Percentiles rank a stretch among this genome's conserved stretches.
phyloP scores from a whole-genome alignment of 495 filamentous ascomycete species.

The Oidiodendron maius region DNA sequence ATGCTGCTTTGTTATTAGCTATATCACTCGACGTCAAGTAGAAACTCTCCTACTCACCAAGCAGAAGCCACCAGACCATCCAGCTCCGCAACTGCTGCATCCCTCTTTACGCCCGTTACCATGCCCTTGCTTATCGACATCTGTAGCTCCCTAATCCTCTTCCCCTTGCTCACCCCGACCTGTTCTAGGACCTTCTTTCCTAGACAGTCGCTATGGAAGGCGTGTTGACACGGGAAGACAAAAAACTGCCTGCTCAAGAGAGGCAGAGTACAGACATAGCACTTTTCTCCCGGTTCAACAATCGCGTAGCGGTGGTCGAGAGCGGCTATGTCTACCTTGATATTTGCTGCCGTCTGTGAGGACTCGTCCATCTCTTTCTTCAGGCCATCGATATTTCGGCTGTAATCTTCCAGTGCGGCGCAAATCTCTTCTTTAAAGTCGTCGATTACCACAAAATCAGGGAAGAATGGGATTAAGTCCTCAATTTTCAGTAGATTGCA shows the following conservation, averaged over 20 bases:
- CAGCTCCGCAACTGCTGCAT: slow-evolving; percentile 80
- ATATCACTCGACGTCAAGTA: too few relatives aligned
- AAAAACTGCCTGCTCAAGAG: slow-evolving; percentile 89
- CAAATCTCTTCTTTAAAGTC: slow-evolving; percentile 99
- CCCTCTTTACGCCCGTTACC: slow-evolving; percentile 54
- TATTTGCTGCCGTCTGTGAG: slow-evolving; percentile 78
- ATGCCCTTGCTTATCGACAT: slow-evolving; percentile 68
- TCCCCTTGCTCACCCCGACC: slow-evolving; percentile 64
- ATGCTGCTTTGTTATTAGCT: slow-evolving; percentile 45
- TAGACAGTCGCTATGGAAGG: slow-evolving; percentile 91
- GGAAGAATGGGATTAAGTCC: slow-evolving; percentile 96
- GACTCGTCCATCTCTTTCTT: slow-evolving; percentile 95
- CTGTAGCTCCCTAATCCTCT: slow-evolving; percentile 80
- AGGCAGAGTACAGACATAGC: slow-evolving; percentile 80
- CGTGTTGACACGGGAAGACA: slow-evolving; percentile 96
- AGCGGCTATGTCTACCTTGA: slow-evolving; percentile 76
- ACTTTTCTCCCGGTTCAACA: slow-evolving; percentile 92
- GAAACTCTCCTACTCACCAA: slow-evolving; percentile 52
- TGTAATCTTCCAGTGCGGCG: slow-evolving; percentile 85
- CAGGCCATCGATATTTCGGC: slow-evolving; percentile 79
- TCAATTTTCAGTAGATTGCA: slow-evolving; percentile 92
- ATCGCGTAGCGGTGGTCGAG: slow-evolving; percentile 90
- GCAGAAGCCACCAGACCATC: slow-evolving; percentile 77
- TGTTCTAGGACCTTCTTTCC: slow-evolving; percentile 75
- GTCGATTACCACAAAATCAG: slow-evolving; percentile 97